These are phyloP conservation scores for Keithomyces neogunnii DNA, from an alignment of 2,329 filamentous ascomycete species.

Conservation along the genomic window DNA sequence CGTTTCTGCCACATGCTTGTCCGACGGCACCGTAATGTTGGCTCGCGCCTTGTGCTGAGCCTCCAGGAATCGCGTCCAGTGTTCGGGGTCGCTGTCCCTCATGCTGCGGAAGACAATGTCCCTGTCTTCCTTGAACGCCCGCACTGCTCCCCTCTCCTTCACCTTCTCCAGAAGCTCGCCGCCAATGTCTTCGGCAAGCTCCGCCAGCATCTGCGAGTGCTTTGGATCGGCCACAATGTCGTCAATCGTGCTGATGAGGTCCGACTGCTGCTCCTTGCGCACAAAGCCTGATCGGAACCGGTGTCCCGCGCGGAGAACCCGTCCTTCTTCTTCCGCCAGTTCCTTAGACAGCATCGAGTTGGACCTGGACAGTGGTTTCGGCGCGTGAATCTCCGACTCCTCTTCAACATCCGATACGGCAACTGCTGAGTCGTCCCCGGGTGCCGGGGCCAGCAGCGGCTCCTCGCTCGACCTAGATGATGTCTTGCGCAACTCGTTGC, in stretches of 20 bases:
- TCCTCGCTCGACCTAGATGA: slow-evolving; percentile 10
- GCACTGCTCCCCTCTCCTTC: slow-evolving; percentile 49
- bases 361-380: slow-evolving; percentile 36
- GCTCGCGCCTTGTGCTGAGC: slow-evolving; percentile 50
- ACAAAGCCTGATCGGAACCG: slow-evolving; percentile 46
- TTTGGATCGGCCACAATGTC: slow-evolving; percentile 42
- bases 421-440: slow-evolving; percentile 25
- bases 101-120: slow-evolving; percentile 40
- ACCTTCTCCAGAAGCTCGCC: slow-evolving; percentile 50
- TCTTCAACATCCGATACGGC: slow-evolving; percentile 40
- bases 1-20: slow-evolving; percentile 15
- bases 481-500: slow-evolving; percentile 4
- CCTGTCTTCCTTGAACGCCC: slow-evolving; percentile 51
- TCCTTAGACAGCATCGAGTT: slow-evolving; percentile 46
- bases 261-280: slow-evolving; percentile 42
- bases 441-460: slow-evolving; percentile 14
- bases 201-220: slow-evolving; percentile 45
- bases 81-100: slow-evolving; percentile 54
- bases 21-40: slow-evolving; percentile 32
- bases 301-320: slow-evolving; percentile 46
- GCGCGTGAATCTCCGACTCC: slow-evolving; percentile 34
- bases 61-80: slow-evolving; percentile 56
- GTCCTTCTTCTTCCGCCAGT: slow-evolving; percentile 49
- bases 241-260: slow-evolving; percentile 39
- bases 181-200: slow-evolving; percentile 54